Evolutionary conservation across 108 stramenopile genomes (phyloP), one percentile per base, ranked within the genome.

Genomic region (Fragilariopsis cylindrus): DNA sequence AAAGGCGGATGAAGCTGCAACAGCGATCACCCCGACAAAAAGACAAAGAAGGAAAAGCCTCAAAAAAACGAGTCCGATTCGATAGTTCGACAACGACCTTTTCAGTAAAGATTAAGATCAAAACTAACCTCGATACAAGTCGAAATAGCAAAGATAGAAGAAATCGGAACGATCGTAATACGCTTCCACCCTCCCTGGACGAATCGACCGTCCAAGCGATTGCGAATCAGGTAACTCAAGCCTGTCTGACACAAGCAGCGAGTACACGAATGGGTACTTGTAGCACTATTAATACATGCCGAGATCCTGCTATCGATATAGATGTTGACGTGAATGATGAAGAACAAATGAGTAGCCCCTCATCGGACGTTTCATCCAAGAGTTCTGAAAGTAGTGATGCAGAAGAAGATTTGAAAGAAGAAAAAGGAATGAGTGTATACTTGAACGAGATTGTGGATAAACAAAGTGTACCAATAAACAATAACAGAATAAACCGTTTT

Each of bases 141-240:
- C 13, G 62, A 5, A 8, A 63, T 4, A 60, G 41, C 9, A 11
- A 40, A 43, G 62, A 45, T 4, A 15, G 62, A 47, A 43, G 60
- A 21, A 58, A 19, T 48, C 48, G 30, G 5, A 55, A 55, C 13
- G 55, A 56, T 4, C 57, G 55, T 13, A 16, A 40, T 4, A 15
- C 58, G 1, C 41, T 67, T n/a, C 44, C 65, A 57, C 65, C 77
- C 11, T 18, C 71, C 41, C 47, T 78, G 71, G 48, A 48, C 46
- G 71, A 78, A 54, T 78, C 77, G 7, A 55, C 77, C 18, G 71
- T 78, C 11, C 77, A 78, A 54, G 52, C 70, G 39, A 78, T 78
- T 66, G 77, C 77, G 1, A 66, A 58, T n/a, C 77, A 78, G 53
- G 68, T 78, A 11, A 72, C 77, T 19, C 67, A 68, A 52, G 67